These are phyloP conservation scores for Kwoniella newhampshirensis DNA, from an alignment of 768 basidiomycete species.

Conservation along the genomic window DNA sequence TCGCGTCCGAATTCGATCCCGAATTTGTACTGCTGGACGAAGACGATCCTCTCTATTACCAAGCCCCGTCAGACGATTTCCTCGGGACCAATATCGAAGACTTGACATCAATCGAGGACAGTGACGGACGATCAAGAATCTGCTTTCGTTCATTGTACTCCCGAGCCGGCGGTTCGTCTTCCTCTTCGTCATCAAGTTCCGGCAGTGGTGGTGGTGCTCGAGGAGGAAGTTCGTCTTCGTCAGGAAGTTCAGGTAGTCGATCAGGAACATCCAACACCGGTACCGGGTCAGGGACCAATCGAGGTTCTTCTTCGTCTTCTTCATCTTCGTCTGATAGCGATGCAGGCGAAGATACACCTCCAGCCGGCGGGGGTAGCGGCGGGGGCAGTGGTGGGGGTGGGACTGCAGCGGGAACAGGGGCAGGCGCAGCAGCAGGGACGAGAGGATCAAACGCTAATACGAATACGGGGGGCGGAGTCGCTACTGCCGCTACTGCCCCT, in stretches of 20 bases:
- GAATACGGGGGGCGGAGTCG: background rate
- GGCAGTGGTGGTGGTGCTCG: background rate
- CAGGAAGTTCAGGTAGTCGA: background rate
- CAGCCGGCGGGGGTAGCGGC: background rate
- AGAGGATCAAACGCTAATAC: background rate
- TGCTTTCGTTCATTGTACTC: too few relatives aligned
- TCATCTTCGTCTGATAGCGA: background rate
- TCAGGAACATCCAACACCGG: background rate
- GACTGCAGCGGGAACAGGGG: background rate
- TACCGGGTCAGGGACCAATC: background rate
- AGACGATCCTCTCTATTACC: too few relatives aligned
- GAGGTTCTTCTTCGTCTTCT: too few relatives aligned
- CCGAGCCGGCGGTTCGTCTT: too few relatives aligned
- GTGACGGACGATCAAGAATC: too few relatives aligned
- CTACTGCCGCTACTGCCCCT: background rate
- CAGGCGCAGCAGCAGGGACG: background rate
- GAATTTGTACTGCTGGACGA: too few relatives aligned
- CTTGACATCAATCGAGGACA: too few relatives aligned
- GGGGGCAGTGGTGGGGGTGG: background rate
- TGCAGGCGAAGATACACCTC: background rate
- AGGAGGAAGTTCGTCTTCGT: background rate
- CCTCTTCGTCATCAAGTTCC: constrained; percentile 4
- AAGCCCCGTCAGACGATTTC: too few relatives aligned
- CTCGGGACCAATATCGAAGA: too few relatives aligned
- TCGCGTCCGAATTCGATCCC: too few relatives aligned